phyloP scores from a whole-genome alignment of 2,329 filamentous ascomycete genomes.

The Aspergillus terreus region DNA sequence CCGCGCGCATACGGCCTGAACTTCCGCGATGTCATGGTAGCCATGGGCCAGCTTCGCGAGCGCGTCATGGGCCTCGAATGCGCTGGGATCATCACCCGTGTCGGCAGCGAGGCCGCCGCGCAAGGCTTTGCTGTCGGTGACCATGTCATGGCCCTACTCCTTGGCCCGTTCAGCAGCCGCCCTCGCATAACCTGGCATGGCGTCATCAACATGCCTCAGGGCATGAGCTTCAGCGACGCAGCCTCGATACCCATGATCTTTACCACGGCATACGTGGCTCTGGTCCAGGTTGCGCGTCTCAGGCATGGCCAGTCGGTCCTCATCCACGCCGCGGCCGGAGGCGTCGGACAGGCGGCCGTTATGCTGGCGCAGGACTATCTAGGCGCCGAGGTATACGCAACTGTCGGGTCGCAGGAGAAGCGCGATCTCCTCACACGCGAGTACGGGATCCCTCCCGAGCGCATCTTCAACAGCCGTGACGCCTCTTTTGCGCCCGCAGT shows the following conservation, averaged over 20 bases:
- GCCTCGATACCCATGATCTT: background rate
- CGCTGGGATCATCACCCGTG: background rate
- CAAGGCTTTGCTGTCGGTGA: background rate
- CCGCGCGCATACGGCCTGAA: constrained; percentile 4
- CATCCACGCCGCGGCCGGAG: constrained; percentile 2
- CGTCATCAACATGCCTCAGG: background rate
- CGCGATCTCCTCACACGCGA: background rate
- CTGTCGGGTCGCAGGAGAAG: background rate
- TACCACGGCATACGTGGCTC: background rate
- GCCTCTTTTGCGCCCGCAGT: background rate
- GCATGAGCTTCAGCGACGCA: background rate
- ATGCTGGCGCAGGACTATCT: background rate
- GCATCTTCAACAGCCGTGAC: background rate
- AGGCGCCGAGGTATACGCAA: background rate
- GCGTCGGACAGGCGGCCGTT: background rate
- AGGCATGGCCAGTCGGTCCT: background rate
- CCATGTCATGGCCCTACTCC: background rate
- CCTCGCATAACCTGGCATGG: background rate
- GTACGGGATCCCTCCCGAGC: background rate
- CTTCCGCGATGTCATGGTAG: constrained; percentile 5
- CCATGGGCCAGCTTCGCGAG: background rate
- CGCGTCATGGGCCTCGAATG: background rate
- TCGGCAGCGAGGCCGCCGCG: background rate
- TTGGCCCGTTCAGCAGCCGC: background rate
- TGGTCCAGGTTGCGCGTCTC: background rate